Percentiles rank a stretch among this genome's conserved stretches.
Conservation (phyloP, 2,329 filamentous ascomycete genomes). For the Catunica adiposa region DNA sequence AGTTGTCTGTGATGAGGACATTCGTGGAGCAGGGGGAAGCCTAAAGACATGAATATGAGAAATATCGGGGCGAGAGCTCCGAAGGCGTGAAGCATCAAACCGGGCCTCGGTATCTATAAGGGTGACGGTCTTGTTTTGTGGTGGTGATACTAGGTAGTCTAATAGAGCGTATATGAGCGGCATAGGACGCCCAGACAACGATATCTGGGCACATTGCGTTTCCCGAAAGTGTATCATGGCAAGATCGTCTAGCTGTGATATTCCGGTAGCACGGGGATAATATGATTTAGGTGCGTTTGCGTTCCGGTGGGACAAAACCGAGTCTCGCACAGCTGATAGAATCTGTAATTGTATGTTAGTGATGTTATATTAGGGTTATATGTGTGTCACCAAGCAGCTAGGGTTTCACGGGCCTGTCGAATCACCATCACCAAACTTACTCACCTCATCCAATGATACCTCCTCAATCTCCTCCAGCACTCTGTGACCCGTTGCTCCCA, state of each 20-base stretch:
- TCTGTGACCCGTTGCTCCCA: slow-evolving; percentile 29
- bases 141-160: slow-evolving; percentile 32
- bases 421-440: slow-evolving; percentile 15
- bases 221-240: slow-evolving; percentile 30
- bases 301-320: slow-evolving; percentile 12
- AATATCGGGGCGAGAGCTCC: slow-evolving; percentile 25
- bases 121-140: slow-evolving; percentile 32
- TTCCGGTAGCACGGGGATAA: slow-evolving; percentile 22
- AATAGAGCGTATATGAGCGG: slow-evolving; percentile 40
- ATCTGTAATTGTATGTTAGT: slow-evolving; percentile 12
- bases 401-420: slow-evolving; percentile 18
- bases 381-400: slow-evolving; percentile 15
- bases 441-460: slow-evolving; percentile 42
- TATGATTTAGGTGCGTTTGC: slow-evolving; percentile 9
- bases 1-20: not conserved
- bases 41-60: slow-evolving; percentile 34
- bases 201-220: slow-evolving; percentile 31
- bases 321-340: slow-evolving; percentile 14
- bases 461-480: slow-evolving; percentile 40
- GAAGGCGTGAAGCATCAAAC: slow-evolving; percentile 36
- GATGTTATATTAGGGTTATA: not conserved
- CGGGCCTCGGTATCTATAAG: slow-evolving; percentile 38
- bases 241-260: slow-evolving; percentile 32
- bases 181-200: slow-evolving; percentile 35
- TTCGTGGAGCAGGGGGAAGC: not conserved